Evolutionary conservation across 768 basidiomycete genomes (phyloP).

Genomic region (Mycena amicta): DNA sequence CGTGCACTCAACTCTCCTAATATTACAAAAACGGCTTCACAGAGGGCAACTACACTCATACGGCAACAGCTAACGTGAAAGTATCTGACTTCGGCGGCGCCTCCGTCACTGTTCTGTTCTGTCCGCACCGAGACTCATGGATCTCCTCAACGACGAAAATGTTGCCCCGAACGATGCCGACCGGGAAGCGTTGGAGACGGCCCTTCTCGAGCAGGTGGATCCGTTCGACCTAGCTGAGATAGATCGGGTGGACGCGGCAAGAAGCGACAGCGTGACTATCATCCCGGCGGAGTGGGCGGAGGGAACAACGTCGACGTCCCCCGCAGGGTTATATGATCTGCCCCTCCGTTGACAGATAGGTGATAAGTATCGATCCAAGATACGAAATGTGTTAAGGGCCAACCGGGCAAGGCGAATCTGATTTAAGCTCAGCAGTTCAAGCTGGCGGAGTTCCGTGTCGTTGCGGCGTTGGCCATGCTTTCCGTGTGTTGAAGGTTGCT

Average conservation of each 20-base stretch:
- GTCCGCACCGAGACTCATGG: conserved; percentile 3
- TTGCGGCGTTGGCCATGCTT: too few species aligned
- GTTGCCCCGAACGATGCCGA: conserved; percentile 6
- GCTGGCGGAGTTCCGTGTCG: too few species aligned
- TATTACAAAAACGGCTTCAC: conserved; percentile 10
- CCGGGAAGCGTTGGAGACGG: conserved; percentile 9
- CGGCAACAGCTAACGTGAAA: conserved; percentile 11
- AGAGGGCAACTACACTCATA: conserved; percentile 8
- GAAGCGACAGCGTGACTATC: too few species aligned
- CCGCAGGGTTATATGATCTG: too few species aligned
- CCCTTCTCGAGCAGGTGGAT: conserved; percentile 7
- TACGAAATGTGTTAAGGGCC: too few species aligned
- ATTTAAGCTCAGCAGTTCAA: too few species aligned
- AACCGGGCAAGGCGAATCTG: too few species aligned
- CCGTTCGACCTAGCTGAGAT: conserved; percentile 15
- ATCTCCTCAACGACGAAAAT: conserved; percentile 12
- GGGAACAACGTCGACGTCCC: too few species aligned
- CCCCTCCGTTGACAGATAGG: too few species aligned
- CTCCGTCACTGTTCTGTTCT: conserved; percentile 1
- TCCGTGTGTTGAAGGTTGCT: too few species aligned
- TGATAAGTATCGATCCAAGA: too few species aligned
- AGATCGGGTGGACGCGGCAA: neutral
- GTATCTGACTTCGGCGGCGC: conserved; percentile 6
- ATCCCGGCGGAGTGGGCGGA: too few species aligned
- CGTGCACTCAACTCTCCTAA: conserved; percentile 23